These are phyloP conservation scores for Exophiala sp. DNA, from an alignment of 2,329 filamentous ascomycete genomes.

Conservation along the genomic window DNA sequence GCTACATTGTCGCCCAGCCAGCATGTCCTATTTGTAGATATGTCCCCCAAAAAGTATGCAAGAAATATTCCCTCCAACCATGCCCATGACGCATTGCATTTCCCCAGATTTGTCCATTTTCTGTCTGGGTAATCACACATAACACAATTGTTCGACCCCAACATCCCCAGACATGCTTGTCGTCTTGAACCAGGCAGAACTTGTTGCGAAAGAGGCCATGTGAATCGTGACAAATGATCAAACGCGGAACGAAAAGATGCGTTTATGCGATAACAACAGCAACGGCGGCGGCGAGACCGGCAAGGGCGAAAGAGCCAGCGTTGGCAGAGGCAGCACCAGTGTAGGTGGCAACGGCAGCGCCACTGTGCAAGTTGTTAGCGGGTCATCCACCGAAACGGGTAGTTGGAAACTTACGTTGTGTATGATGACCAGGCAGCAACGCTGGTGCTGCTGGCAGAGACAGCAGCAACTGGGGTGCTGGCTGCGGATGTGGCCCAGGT, in stretches of 20 bases:
- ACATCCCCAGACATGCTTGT: constrained; percentile 23
- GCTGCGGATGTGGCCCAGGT: constrained; percentile 1
- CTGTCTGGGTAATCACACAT: constrained; percentile 8
- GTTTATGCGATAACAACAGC: constrained; percentile 34
- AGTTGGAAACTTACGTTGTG: constrained; percentile 22
- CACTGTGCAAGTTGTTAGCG: constrained; percentile 17
- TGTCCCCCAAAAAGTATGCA: constrained; percentile 23
- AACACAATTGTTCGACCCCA: constrained; percentile 1
- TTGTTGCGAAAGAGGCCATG: constrained; percentile 17
- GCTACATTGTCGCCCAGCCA: constrained; percentile 24
- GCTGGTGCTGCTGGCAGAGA: constrained; percentile 2
- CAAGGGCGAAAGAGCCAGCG: constrained; percentile 31
- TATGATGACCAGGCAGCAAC: constrained; percentile 15
- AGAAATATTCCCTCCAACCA: constrained; percentile 21
- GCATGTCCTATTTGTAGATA: constrained; percentile 18
- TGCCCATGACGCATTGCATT: neutral
- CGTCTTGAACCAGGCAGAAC: constrained; percentile 8
- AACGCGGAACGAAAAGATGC: constrained; percentile 11
- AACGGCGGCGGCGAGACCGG: constrained; percentile 31
- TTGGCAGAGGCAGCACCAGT: constrained; percentile 33
- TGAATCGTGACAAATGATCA: constrained; percentile 22
- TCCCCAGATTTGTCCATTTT: neutral
- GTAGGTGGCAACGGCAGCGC: constrained; percentile 25
- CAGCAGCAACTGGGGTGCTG: constrained; percentile 11
- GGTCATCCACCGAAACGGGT: neutral